These are phyloP conservation scores for Blepharisma stoltei DNA, from an alignment of 73 alveolate species.

Conservation along the genomic window DNA sequence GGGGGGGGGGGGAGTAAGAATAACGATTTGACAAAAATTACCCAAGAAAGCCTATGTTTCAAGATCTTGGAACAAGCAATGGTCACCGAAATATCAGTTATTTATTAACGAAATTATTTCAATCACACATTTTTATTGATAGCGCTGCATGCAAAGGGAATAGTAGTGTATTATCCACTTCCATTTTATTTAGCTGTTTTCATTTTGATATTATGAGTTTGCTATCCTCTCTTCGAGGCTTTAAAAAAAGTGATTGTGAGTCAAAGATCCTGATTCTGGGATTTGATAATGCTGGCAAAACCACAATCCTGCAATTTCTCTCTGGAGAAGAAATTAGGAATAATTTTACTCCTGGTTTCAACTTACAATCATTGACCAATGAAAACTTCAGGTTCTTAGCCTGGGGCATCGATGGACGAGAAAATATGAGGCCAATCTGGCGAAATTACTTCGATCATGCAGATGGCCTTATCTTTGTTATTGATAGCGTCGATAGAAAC, in stretches of 20 bases:
- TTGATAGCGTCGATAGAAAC: constrained; percentile 93
- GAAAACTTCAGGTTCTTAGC: constrained; percentile 96
- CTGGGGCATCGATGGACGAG: constrained; percentile 98
- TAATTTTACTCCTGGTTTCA: constrained; percentile 86
- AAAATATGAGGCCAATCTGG: constrained; percentile 94
- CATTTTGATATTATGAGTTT: constrained; percentile 33
- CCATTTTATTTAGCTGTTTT: no score
- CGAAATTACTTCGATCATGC: constrained; percentile 93
- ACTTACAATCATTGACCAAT: constrained; percentile 85
- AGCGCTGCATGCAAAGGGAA: no score
- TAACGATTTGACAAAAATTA: no score
- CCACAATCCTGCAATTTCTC: constrained; percentile 93
- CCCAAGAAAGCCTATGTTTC: no score
- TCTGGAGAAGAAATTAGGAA: constrained; percentile 94
- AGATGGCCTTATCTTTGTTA: constrained; percentile 91
- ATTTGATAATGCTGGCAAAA: constrained; percentile 98
- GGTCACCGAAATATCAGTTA: no score
- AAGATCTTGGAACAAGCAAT: no score
- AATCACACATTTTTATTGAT: no score
- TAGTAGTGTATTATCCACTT: no score
- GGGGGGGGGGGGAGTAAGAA: no score
- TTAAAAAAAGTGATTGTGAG: constrained; percentile 83
- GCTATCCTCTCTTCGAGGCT: constrained; percentile 40
- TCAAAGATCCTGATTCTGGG: constrained; percentile 94
- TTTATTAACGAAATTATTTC: no score